phyloP scores from a whole-genome alignment of 2,329 filamentous ascomycete species.

The Scedosporium dehoogii region DNA sequence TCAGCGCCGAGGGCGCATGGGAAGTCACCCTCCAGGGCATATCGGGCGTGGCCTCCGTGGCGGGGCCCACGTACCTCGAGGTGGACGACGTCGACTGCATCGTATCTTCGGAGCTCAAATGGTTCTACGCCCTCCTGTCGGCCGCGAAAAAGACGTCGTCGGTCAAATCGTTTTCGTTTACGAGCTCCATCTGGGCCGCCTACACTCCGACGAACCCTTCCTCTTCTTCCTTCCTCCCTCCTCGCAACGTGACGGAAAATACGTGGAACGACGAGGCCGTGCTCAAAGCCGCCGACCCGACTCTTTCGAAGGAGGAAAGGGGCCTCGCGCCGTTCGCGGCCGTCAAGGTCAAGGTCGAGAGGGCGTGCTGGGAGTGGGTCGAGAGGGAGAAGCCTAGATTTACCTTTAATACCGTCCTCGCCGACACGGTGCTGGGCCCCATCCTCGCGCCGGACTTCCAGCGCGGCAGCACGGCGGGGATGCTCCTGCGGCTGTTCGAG shows the following conservation, averaged over 20 bases:
- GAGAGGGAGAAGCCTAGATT: slow-evolving; percentile 1
- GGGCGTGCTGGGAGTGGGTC: slow-evolving; percentile 2
- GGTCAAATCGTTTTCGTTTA: slow-evolving; percentile 32
- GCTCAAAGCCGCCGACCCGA: background rate
- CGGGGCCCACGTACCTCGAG: slow-evolving; percentile 15
- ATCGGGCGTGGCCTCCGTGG: slow-evolving; percentile 24
- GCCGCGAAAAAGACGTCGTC: slow-evolving; percentile 19
- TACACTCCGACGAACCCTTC: background rate
- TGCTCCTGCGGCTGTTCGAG: slow-evolving; percentile 4
- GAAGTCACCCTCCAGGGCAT: slow-evolving; percentile 28
- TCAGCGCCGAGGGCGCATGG: slow-evolving; percentile 24
- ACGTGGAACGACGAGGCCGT: slow-evolving; percentile 1
- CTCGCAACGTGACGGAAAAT: background rate
- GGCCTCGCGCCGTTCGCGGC: slow-evolving; percentile 1
- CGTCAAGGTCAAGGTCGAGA: slow-evolving; percentile 3
- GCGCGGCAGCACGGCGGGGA: background rate
- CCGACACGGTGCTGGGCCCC: slow-evolving; percentile 4
- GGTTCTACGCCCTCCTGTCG: slow-evolving; percentile 21
- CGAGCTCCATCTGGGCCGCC: slow-evolving; percentile 20
- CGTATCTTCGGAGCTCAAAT: slow-evolving; percentile 22
- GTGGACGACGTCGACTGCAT: slow-evolving; percentile 17
- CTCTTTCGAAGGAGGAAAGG: background rate
- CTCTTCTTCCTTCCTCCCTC: background rate
- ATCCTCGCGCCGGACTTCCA: slow-evolving; percentile 1
- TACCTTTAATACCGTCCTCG: slow-evolving; percentile 2